Percentiles rank a stretch among this genome's conserved stretches.
Conservation (phyloP, 805 yeast genomes). For the Wickerhamomyces rabaulensis region DNA sequence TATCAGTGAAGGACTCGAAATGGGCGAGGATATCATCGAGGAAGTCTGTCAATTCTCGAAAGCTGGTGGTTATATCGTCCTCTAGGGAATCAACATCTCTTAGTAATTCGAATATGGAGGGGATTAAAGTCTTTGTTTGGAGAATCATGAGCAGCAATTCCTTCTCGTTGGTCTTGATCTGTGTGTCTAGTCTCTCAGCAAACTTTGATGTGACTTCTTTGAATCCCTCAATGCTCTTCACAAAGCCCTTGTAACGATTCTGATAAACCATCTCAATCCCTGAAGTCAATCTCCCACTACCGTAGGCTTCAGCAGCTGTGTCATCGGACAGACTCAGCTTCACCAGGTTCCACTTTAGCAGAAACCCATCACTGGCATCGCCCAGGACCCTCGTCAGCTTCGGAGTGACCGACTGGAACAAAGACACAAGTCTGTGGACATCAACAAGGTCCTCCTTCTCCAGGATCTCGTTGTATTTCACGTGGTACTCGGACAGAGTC, state of each 20-base stretch:
- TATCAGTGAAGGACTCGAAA: neutral
- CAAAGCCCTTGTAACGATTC: conserved; percentile 1
- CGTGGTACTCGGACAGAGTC: neutral
- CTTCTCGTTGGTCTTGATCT: conserved; percentile 7
- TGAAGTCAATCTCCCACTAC: neutral
- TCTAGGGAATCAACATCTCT: conserved; percentile 9
- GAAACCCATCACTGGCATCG: neutral
- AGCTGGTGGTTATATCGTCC: conserved; percentile 6
- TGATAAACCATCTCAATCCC: conserved; percentile 3
- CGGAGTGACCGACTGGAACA: conserved; percentile 12
- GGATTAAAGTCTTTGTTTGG: conserved; percentile 4
- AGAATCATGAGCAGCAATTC: conserved; percentile 5
- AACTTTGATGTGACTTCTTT: conserved; percentile 8
- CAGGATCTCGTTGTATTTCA: conserved; percentile 5
- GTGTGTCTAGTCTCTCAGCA: conserved; percentile 7
- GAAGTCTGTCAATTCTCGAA: conserved; percentile 4
- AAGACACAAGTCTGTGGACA: conserved; percentile 5
- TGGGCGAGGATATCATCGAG: conserved; percentile 1
- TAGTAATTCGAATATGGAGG: conserved; percentile 7
- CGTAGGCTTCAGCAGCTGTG: neutral
- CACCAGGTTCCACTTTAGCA: conserved; percentile 1
- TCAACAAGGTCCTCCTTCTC: conserved; percentile 8
- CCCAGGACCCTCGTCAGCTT: conserved; percentile 2
- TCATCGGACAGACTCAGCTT: neutral
- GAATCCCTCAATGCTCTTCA: conserved; percentile 3